Conservation (phyloP, 2,329 filamentous ascomycete genomes). For the Claviceps pusilla region DNA sequence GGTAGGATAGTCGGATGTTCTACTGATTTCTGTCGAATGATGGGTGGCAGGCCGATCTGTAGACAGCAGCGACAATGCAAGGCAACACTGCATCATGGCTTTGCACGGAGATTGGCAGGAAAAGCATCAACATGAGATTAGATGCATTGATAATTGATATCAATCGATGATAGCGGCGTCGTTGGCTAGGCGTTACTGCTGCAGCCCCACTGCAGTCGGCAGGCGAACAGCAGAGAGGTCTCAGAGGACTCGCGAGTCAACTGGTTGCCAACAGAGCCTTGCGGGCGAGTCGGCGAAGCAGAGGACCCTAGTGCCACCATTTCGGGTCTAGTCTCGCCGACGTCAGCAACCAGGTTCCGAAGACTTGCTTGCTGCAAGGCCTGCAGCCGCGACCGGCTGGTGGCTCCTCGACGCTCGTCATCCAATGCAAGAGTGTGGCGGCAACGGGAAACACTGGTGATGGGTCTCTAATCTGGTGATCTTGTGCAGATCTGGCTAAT, state of each 20-base stretch:
- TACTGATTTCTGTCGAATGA: neutral
- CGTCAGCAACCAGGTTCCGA: neutral
- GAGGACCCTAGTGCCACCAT: no score
- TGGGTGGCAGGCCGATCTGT: neutral
- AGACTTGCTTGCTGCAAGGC: neutral
- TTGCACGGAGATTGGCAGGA: neutral
- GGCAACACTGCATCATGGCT: neutral
- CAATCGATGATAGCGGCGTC: neutral
- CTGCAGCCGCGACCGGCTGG: neutral
- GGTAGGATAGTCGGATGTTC: neutral
- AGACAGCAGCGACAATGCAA: neutral
- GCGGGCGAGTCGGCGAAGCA: neutral
- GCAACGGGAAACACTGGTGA: neutral
- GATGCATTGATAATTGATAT: neutral
- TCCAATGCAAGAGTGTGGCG: neutral
- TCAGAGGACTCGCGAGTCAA: neutral
- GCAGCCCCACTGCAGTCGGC: neutral
- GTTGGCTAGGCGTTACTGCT: neutral
- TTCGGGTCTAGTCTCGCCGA: neutral
- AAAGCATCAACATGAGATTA: neutral
- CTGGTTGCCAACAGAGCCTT: neutral
- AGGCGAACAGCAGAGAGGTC: neutral
- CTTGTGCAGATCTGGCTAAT: neutral
- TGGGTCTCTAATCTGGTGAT: neutral
- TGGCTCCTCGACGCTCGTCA: neutral